Evolutionary conservation across 1,139 yeast species (phyloP).

Genomic region (Torulaspora globosa): DNA sequence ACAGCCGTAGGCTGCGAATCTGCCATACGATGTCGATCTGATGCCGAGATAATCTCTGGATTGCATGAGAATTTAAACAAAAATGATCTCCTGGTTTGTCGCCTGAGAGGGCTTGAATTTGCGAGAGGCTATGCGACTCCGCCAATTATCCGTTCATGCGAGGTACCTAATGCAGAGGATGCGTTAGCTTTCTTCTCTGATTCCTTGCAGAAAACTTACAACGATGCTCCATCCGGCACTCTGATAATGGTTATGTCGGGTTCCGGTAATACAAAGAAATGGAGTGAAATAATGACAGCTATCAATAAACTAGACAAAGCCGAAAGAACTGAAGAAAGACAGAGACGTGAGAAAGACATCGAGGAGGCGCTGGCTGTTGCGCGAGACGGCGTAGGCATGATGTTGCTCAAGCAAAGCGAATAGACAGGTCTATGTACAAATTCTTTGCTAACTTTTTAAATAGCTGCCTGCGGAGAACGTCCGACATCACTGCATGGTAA

Average conservation of each 20-base stretch:
- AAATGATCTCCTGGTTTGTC: slow-evolving; percentile 50
- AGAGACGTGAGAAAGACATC: slow-evolving; percentile 43
- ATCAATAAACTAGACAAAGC: slow-evolving; percentile 42
- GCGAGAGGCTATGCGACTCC: slow-evolving; percentile 32
- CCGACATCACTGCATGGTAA: slow-evolving; percentile 24
- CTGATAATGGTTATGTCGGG: slow-evolving; percentile 60
- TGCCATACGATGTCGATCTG: slow-evolving; percentile 47
- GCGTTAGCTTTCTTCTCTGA: slow-evolving; percentile 40
- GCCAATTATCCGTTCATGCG: slow-evolving; percentile 14
- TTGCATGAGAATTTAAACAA: slow-evolving; percentile 40
- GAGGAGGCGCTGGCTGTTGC: slow-evolving; percentile 49
- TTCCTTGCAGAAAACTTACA: slow-evolving; percentile 49
- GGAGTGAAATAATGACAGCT: slow-evolving; percentile 40
- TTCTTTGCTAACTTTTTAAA: background rate
- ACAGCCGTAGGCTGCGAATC: slow-evolving; percentile 28
- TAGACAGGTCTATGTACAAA: slow-evolving; percentile 1
- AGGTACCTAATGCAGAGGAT: slow-evolving; percentile 11
- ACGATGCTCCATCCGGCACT: slow-evolving; percentile 53
- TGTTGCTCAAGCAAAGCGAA: slow-evolving; percentile 41
- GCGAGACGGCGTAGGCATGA: slow-evolving; percentile 53
- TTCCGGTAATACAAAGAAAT: slow-evolving; percentile 54
- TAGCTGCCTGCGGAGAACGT: background rate
- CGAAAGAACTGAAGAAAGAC: slow-evolving; percentile 41
- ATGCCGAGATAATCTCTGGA: slow-evolving; percentile 52
- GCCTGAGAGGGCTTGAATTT: slow-evolving; percentile 58